Conservation (phyloP, 1,284 basidiomycete species). For the Anthracocystis panici-leucophaei region DNA sequence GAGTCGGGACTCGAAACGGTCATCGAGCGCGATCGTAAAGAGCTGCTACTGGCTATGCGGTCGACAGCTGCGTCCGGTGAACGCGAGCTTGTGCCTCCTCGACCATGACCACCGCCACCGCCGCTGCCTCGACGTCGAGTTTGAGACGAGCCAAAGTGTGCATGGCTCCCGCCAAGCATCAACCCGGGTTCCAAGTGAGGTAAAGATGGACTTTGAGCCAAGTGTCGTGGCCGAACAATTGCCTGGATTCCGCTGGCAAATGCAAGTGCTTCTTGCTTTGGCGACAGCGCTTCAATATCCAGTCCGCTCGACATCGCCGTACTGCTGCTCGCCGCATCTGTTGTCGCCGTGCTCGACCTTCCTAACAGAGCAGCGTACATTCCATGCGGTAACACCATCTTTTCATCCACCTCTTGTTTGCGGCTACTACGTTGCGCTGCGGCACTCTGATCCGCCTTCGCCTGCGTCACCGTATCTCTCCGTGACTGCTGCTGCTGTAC, state of each 20-base stretch:
- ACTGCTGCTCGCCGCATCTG: neutral
- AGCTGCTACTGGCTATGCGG: neutral
- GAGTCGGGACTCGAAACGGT: constrained; percentile 11
- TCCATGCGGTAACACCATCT: constrained; percentile 14
- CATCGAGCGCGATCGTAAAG: constrained; percentile 16
- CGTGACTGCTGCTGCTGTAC: constrained; percentile 15
- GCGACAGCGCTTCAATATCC: neutral
- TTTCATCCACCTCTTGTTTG: constrained; percentile 12
- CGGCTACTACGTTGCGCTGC: neutral
- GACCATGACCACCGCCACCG: neutral
- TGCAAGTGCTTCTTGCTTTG: constrained; percentile 1
- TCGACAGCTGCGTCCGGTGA: constrained; percentile 8
- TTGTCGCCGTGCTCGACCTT: neutral
- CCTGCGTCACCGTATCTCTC: constrained; percentile 29
- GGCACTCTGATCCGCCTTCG: constrained; percentile 9
- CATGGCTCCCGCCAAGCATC: constrained; percentile 14
- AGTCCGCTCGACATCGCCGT: neutral
- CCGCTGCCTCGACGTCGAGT: constrained; percentile 9
- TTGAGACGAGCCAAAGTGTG: neutral
- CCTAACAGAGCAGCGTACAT: constrained; percentile 32
- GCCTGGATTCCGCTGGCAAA: neutral
- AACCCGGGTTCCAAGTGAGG: constrained; percentile 26
- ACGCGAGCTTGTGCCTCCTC: constrained; percentile 12
- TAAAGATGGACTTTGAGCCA: constrained; percentile 7
- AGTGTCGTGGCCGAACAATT: constrained; percentile 1